These are phyloP conservation scores for Lipomyces yamanashiensis DNA, from an alignment of 805 yeast genomes.

Conservation along the genomic window DNA sequence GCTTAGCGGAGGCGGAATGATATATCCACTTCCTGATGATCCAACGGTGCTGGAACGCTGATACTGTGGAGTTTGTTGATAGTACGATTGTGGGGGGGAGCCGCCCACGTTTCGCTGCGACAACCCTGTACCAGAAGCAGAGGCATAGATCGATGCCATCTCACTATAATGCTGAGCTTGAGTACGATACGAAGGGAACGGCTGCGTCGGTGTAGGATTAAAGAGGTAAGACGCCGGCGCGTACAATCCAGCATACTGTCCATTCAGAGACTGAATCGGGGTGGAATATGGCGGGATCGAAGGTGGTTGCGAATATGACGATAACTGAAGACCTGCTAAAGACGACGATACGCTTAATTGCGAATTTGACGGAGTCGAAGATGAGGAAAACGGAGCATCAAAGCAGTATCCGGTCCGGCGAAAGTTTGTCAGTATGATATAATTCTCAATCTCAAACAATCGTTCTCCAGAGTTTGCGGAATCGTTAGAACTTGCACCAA, in stretches of 20 bases:
- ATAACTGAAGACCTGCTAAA: neutral
- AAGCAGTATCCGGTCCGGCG: constrained; percentile 30
- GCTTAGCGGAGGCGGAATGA: neutral
- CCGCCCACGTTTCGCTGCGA: neutral
- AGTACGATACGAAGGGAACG: constrained; percentile 12
- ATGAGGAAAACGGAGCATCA: constrained; percentile 14
- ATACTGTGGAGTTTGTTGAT: constrained; percentile 5
- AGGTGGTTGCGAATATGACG: constrained; percentile 3
- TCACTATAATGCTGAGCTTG: constrained; percentile 16
- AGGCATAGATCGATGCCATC: constrained; percentile 6
- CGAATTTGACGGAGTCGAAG: neutral
- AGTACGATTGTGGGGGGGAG: neutral
- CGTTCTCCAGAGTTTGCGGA: neutral
- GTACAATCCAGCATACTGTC: constrained; percentile 3
- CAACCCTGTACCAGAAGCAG: neutral
- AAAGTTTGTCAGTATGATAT: constrained; percentile 24
- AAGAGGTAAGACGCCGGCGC: constrained; percentile 5
- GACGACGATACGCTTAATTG: constrained; percentile 8
- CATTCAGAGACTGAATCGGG: constrained; percentile 1
- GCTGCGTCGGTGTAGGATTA: constrained; percentile 14
- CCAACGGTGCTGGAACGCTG: neutral
- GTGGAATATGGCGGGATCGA: neutral
- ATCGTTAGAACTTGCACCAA: neutral
- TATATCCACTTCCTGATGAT: neutral
- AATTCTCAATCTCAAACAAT: constrained; percentile 29